A percentile compares a stretch with the other conserved stretches of the same genome.
phyloP scores from a whole-genome alignment of 345 rosid species.

The Aurinia saxatilis region DNA sequence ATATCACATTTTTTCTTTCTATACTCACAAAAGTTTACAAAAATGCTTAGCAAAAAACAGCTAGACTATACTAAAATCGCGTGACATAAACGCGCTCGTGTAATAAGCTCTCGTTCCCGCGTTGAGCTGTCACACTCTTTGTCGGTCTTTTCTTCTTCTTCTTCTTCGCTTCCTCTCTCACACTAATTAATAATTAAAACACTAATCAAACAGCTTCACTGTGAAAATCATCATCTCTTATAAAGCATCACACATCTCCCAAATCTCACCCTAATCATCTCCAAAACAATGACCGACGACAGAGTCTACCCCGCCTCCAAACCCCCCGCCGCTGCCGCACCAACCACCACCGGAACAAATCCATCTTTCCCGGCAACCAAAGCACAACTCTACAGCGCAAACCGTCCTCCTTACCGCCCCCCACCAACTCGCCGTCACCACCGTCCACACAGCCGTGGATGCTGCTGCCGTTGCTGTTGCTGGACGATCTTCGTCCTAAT shows the following conservation, averaged over 20 bases:
- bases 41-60: neutral
- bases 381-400: slow-evolving; percentile 61
- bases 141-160: slow-evolving; percentile 12
- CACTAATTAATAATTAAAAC: neutral
- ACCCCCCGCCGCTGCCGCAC: slow-evolving; percentile 25
- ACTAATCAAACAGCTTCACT: slow-evolving; percentile 11
- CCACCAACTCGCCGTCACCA: slow-evolving; percentile 42
- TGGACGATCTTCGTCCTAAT: slow-evolving; percentile 42
- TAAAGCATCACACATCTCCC: neutral
- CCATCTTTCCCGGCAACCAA: slow-evolving; percentile 60
- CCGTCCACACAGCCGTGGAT: slow-evolving; percentile 38
- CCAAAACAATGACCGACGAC: slow-evolving; percentile 44
- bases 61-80: neutral
- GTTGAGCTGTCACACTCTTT: slow-evolving; percentile 30
- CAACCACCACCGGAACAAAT: slow-evolving; percentile 21
- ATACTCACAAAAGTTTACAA: too few species aligned
- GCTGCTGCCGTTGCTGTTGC: slow-evolving; percentile 59
- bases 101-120: slow-evolving; percentile 3
- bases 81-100: slow-evolving; percentile 13
- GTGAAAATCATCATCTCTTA: neutral
- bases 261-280: slow-evolving; percentile 13
- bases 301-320: slow-evolving; percentile 56
- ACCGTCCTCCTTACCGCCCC: slow-evolving; percentile 74
- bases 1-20: too few species aligned
- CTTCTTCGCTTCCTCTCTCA: slow-evolving; percentile 5